Base-by-base conservation (phyloP, 371 early-diverging fungal genomes). In the Mucor indicus region DNA sequence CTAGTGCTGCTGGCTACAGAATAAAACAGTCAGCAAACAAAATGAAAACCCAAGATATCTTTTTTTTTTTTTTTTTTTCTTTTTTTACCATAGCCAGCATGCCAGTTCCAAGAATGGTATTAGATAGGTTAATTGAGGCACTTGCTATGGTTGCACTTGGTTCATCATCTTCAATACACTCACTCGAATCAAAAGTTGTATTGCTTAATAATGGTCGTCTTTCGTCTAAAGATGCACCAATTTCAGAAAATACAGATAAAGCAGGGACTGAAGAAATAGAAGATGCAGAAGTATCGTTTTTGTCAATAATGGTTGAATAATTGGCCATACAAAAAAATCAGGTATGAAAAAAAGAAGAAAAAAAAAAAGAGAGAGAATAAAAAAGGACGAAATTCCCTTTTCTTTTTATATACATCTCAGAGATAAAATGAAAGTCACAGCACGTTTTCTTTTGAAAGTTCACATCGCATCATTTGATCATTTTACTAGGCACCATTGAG, bases 41-140 rank as follows among this genome's bases (percentile, higher is more conserved):
- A 9, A 7, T 13, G 4, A 13, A 13, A 9, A 33, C n/a, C n/a
- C 35, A 33, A 33, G n/a, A n/a, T n/a, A n/a, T 3, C 8, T 21
- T 25, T 13, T 25, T 11, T 31, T n/a, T 30, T 3, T 1, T 13
- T 8, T n/a, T 22, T 32, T 22, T 17, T 15, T 15, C 38, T 25
- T 42, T 57, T 69, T 9, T 53, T 81, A 86, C 86, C 98, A 98
- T 96, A 27, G 97, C 97, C 27, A 98, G 78, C 90, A 96, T 91
- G 8, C 98, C 98, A n/a, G 92, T 81, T 8, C 98, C 98, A 20
- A 98, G 68, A 53, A 98, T 95, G 1, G 97, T 98, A 58, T 98
- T 98, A 32, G 87, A 73, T 20, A 98, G 71, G 55, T 95, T 97
- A 54, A 93, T 79, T 17, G 69, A 44, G 25, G 63, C 64, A 45